Percentiles rank a stretch among this genome's conserved stretches.
phyloP scores from a whole-genome alignment of 352 stramenopile species.

The Heterotrichella gracilis region DNA sequence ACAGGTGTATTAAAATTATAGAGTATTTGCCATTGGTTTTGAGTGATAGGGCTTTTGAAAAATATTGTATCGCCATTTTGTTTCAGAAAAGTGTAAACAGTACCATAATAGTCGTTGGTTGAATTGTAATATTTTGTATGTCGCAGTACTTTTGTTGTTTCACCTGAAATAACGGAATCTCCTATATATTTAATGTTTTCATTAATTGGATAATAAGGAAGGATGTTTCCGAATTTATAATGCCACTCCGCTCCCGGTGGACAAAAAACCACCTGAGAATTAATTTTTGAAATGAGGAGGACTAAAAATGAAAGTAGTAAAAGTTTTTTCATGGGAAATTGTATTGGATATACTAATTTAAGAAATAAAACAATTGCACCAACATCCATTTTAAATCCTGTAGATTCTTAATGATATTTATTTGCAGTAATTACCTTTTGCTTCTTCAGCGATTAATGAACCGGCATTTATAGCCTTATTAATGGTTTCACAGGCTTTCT shows the following conservation, averaged over 20 bases:
- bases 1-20: not conserved
- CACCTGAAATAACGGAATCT: not conserved
- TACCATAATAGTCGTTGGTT: not conserved
- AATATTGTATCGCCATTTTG: not conserved
- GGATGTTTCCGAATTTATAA: not conserved
- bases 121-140: not conserved
- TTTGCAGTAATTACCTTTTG: not conserved
- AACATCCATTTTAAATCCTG: no score
- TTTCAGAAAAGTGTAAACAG: not conserved
- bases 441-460: not conserved
- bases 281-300: no score
- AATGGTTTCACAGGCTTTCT: not conserved
- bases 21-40: not conserved
- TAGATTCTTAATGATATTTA: no score
- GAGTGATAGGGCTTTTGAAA: not conserved
- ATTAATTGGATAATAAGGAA: not conserved
- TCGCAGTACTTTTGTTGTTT: not conserved
- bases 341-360: no score
- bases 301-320: no score
- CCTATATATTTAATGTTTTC: constrained; percentile 3
- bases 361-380: no score
- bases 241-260: not conserved
- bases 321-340: no score
- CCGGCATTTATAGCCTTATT: not conserved
- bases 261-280: not conserved